Base-by-base conservation (phyloP, 1,139 yeast genomes). In the Debaryomyces robertsiae region DNA sequence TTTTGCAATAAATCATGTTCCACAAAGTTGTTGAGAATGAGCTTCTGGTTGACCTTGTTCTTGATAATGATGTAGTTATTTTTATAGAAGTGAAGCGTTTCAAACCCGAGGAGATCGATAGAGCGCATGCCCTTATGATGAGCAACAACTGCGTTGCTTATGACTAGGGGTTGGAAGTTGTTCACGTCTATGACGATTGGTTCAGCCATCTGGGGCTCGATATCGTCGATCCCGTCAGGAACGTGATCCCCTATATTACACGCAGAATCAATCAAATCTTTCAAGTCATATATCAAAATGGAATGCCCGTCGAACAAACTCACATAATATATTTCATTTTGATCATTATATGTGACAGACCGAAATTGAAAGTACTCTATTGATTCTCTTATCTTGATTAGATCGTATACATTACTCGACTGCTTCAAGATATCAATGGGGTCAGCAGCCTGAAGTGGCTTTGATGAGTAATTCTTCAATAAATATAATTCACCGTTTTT, bases 401-500 rank as follows among this genome's bases (percentile, higher is more conserved):
- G 59, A 39, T 67, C 74, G 46, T 69, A 71, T 55, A 67, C 63
- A 42, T 64, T 66, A 34, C 59, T 59, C 33, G 58, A 51, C 34
- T 46, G 43, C 30, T 42, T 49, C 32, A 54, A 38, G 11, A 49
- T 50, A 35, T 47, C 45, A 22, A 49, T 50, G 9, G 43, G 24
- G 7, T 34, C 37, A 7, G 24, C 23, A 7, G 32, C 36, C 23
- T 30, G 17, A 9, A 32, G 18, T 1, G 48, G 39, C 9, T 14
- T 24, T 2, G 31, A 22, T 13, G 30, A 9, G 34, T 67, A 69
- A 42, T 65, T 69, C 33, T 65, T 69, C 42, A 73, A 55, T 5
- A 72, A 47, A 47, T 53, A 68, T 14, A 72, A 57, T 22, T 70
- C 76, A 2, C 78, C 78, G 9, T 65, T 61, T 29, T 51, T 53